Evolutionary conservation across 768 basidiomycete species (phyloP), one percentile per base, ranked within the genome.

Genomic region (Phaeolepiota aurea): DNA sequence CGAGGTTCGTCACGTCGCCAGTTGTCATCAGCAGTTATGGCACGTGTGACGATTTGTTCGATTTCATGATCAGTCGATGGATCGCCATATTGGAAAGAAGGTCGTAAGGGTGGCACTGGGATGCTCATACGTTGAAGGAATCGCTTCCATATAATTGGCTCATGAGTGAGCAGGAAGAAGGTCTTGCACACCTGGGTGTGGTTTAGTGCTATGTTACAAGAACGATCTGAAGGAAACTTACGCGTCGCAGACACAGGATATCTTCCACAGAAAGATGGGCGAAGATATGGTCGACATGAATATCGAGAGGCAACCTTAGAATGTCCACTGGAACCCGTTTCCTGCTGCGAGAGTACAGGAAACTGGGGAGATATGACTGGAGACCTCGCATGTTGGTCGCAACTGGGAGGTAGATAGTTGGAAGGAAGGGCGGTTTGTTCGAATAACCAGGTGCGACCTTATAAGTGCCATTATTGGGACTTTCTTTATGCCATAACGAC

Each of bases 61-160:
- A 64, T 59, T 48, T 74, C 72, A 37, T 64, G 63, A 47, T 66
- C 64, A 5, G 63, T 65, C 5, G 51, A 40, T 37, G 54, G 43
- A 11, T 57, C 48, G 12, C 56, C 57, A 49, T 76, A 74, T 21
- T 68, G 65, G 45, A 66, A 63, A 0, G 76, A 77, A 0, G 81
- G 81, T 1, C 79, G 77, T 3, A 81, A 57, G 3, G 77, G 77
- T 3, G 80, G 73, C 13, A 79, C 57, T 5, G 75, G 77, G n/a
- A 78, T 62, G 18, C 65, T 64, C 46, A 81, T 63, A n/a, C 59
- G 54, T 30, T 61, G 55, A 43, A 85, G 59, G 44, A 80, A 74
- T 13, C 72, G 72, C 54, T 78, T 81, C 83, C 83, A 85, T 30
- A 84, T 76, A 34, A 74, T 58, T 13, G 80, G 72, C 47, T 83